phyloP scores from a whole-genome alignment of 495 filamentous ascomycete species.

The Chaetomium fimeti region DNA sequence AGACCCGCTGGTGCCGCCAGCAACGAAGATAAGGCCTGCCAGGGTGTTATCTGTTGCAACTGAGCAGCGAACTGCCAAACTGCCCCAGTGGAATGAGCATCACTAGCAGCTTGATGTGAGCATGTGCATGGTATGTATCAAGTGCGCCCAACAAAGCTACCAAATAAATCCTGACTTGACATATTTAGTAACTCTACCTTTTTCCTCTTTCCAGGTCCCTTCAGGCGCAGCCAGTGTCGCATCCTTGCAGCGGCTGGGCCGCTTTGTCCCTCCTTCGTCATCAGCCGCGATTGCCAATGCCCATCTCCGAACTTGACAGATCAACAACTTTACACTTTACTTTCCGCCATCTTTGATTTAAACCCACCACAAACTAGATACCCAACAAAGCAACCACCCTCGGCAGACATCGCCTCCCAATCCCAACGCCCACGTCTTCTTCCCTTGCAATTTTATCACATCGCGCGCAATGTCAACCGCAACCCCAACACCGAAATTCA shows the following conservation, averaged over 20 bases:
- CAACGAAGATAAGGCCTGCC: neutral
- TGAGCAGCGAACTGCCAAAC: too few species aligned
- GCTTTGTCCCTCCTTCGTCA: conserved; percentile 18
- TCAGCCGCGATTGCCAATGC: neutral
- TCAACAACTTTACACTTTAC: neutral
- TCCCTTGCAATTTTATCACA: neutral
- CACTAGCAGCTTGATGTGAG: too few species aligned
- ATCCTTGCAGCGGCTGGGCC: conserved; percentile 22
- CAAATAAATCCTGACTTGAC: too few species aligned
- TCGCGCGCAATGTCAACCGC: conserved; percentile 23
- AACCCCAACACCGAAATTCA: conserved; percentile 53
- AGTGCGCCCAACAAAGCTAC: too few species aligned
- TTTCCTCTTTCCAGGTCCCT: neutral
- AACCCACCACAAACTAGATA: neutral
- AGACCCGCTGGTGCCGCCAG: neutral
- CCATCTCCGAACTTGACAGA: neutral
- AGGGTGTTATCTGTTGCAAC: neutral
- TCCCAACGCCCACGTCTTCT: neutral
- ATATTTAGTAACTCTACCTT: neutral
- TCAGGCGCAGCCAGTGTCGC: neutral
- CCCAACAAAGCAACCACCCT: neutral
- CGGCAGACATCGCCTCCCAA: neutral
- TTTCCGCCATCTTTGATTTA: neutral
- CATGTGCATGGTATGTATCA: too few species aligned
- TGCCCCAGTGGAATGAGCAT: neutral